Base-by-base conservation (phyloP, 2,329 filamentous ascomycete genomes). In the Leptoxyphium fumago region DNA sequence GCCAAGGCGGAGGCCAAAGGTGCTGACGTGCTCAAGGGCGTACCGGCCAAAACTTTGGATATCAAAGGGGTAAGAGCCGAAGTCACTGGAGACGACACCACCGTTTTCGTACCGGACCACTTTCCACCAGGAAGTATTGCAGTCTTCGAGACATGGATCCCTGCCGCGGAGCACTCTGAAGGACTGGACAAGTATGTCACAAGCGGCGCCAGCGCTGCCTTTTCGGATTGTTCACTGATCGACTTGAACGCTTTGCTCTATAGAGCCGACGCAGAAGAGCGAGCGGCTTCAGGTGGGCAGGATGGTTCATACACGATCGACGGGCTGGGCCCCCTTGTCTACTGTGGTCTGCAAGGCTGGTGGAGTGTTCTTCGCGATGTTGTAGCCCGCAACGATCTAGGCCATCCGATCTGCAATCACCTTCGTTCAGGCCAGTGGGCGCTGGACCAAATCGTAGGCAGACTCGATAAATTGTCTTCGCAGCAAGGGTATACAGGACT, bases 341-440 rank as follows among this genome's bases (percentile, higher is more conserved):
- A 96, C 62, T 89, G 89, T 47, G 91, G 91, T 48, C 72, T 98
- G n/a, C 91, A 98, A 62, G 93, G 93, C 32, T 98, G 91, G 89
- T 94, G 89, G 87, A 95, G 87, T 60, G 70, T 94, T 1, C 68
- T 98, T 38, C 81, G 86, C 54, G 73, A 83, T 45, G 82, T 98
- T 48, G 84, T 96, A 53, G 75, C 73, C 42, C 79, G 91, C 50
- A 98, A 98, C 61, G 79, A 96, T 58, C 75, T 98, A 8, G 91
- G 84, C 1, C 91, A 98, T 59, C 84, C 91, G 0, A 73, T 98
- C 10, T 96, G 89, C 62, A 82, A 95, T 56, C 89, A 98, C 57
- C 74, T 98, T 5, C 80, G 91, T 42, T 77, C 93, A 51, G 91
- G 91, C 0, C 78, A 88, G 52, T 98, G 91, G 91, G 82, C 86